These are phyloP conservation scores for Protomyces pachydermus DNA, from an alignment of 1,139 yeast species.

Conservation along the genomic window DNA sequence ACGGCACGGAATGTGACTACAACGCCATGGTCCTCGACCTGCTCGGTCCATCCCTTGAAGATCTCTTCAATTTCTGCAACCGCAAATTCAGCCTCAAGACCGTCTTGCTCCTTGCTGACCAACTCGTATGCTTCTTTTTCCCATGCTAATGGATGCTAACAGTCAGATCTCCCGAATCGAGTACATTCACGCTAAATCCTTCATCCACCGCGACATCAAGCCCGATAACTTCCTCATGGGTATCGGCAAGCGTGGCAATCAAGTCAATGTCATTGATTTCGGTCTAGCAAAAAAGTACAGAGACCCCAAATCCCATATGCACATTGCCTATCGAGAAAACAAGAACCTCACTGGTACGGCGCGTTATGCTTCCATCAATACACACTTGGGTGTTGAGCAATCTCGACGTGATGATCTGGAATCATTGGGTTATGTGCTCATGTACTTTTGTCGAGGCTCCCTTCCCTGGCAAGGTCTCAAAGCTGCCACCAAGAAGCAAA, in stretches of 20 bases:
- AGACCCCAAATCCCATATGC: conserved; percentile 92
- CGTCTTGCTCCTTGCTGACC: conserved; percentile 87
- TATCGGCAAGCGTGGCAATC: conserved; percentile 89
- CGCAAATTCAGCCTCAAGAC: conserved; percentile 91
- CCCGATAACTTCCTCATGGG: conserved; percentile 98
- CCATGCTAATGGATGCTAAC: not conserved
- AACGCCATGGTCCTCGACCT: conserved; percentile 96
- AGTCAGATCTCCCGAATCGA: conserved; percentile 72
- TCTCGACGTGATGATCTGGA: conserved; percentile 94
- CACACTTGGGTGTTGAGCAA: conserved; percentile 96
- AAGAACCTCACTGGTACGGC: conserved; percentile 97
- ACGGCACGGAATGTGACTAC: conserved; percentile 92
- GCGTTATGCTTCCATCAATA: conserved; percentile 89
- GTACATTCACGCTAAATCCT: conserved; percentile 90
- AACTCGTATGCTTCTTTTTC: conserved; percentile 47
- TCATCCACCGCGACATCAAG: conserved; percentile 81
- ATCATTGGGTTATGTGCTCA: conserved; percentile 90
- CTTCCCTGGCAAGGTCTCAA: conserved; percentile 98
- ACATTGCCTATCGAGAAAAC: conserved; percentile 93
- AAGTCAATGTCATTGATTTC: conserved; percentile 92
- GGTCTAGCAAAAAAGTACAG: conserved; percentile 95
- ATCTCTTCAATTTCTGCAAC: conserved; percentile 90
- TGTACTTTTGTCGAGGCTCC: conserved; percentile 87
- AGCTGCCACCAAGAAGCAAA: conserved; percentile 96
- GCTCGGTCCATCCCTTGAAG: conserved; percentile 92